A percentile compares a stretch with the other conserved stretches of the same genome.
phyloP scores from a whole-genome alignment of 2,329 filamentous ascomycete species.

The Thielaviopsis cerberus region DNA sequence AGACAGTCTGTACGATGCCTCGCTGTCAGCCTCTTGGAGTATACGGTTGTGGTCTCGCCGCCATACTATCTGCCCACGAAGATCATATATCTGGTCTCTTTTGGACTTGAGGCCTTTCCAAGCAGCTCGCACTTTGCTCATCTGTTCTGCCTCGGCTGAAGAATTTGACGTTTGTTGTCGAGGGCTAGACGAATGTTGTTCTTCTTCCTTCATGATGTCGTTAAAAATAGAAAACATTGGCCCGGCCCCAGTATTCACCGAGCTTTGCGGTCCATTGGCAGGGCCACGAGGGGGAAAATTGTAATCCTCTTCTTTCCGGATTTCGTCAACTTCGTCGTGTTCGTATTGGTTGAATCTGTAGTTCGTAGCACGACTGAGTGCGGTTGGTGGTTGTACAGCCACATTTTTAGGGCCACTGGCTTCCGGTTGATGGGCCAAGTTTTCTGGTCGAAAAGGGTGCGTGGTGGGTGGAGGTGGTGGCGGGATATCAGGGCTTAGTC shows the following conservation, averaged over 20 bases:
- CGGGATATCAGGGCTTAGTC: neutral
- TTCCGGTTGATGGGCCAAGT: neutral
- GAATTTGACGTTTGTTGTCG: neutral
- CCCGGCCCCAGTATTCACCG: neutral
- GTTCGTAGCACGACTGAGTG: neutral
- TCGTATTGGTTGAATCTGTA: neutral
- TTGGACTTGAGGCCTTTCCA: neutral
- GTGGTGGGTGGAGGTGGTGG: neutral
- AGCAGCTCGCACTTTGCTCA: neutral
- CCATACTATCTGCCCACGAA: neutral
- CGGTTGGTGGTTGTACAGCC: neutral
- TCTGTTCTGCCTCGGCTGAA: neutral
- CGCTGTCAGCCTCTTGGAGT: neutral
- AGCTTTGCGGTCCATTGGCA: neutral
- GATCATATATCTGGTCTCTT: neutral
- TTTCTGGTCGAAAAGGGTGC: neutral
- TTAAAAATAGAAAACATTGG: neutral
- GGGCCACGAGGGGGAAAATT: conserved; percentile 1
- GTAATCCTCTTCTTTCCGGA: neutral
- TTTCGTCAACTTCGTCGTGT: conserved; percentile 6
- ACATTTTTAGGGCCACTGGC: neutral
- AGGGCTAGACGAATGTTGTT: neutral
- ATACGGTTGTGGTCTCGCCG: neutral
- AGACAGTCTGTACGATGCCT: neutral
- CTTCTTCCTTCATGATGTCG: neutral